Conservation (phyloP, 306 rosid species). For the Senna tora region DNA sequence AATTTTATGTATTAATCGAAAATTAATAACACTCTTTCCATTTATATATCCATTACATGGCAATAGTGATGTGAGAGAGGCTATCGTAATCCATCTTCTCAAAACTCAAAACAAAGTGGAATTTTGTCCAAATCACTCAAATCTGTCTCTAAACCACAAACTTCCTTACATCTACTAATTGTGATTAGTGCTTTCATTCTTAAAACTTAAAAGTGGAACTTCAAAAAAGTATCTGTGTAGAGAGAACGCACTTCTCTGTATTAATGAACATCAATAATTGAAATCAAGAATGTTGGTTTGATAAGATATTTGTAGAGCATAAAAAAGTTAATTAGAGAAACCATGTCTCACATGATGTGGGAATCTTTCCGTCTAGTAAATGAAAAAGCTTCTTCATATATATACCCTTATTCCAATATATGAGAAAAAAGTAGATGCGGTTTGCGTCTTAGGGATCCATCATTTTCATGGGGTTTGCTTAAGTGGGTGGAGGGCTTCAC, state of each 20-base stretch:
- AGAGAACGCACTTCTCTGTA: neutral
- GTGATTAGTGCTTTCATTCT: neutral
- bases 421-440: neutral
- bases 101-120: neutral
- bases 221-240: neutral
- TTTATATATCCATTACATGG: neutral
- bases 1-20: neutral
- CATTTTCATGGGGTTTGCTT: slow-evolving; percentile 33
- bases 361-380: neutral
- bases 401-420: neutral
- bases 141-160: slow-evolving; percentile 27
- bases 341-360: neutral
- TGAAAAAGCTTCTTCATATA: neutral
- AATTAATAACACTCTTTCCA: neutral
- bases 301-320: neutral
- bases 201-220: neutral
- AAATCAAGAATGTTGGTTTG: neutral
- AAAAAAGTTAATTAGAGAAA: neutral
- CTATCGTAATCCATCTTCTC: neutral
- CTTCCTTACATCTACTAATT: slow-evolving; percentile 2
- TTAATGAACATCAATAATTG: neutral
- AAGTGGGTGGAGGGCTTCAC: slow-evolving; percentile 36
- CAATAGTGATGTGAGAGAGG: neutral
- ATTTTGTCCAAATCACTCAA: slow-evolving; percentile 29
- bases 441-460: slow-evolving; percentile 21